Base-by-base conservation (phyloP, 495 filamentous ascomycete genomes). In the Hyaloscypha hepaticicola region DNA sequence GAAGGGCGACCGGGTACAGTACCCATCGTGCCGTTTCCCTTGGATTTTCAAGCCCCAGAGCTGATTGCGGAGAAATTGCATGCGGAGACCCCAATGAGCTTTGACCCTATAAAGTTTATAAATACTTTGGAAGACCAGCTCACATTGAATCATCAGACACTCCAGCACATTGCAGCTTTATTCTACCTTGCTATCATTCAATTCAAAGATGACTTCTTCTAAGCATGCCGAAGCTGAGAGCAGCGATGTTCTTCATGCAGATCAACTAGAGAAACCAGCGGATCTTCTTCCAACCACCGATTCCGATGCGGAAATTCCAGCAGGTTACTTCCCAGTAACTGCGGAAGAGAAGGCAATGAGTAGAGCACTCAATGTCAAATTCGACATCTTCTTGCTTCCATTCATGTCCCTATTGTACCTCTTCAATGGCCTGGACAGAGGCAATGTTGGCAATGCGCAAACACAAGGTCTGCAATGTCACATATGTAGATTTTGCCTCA, bases 401-500 rank as follows among this genome's bases (percentile, higher is more conserved):
- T 68, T 77, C 25, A 66, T 76, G 24, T 70, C 72, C 2, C 66
- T 77, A 22, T 69, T 78, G 45, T 79, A 79, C 64, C 71, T 79
- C 31, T 77, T 76, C 69, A 78, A 77, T 56, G 70, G 69, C 9
- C 67, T 77, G 2, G 70, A 73, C 29, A 63, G 79, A 65, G 78
- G 80, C 31, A 83, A 85, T 61, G 64, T 83, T 33, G 76, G 76
- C 29, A 79, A 78, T 64, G 77, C 76, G 8, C 11, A 45, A 45
- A 45, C 38, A 16, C 38, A 45, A 45, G 38, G 38, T 45, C 4
- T 45, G 38, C n/a, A n/a, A 33, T 11, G 14, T 1, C 38, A 1
- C 38, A 4, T 45, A 1, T 9, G 38, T 2, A 16, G 12, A 45
- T 45, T 16, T 9, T 9, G 19, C 4, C 19, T 19, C 6, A 0